Conservation (phyloP, 2,329 filamentous ascomycete genomes). For the Aspergillus novofumigatus region DNA sequence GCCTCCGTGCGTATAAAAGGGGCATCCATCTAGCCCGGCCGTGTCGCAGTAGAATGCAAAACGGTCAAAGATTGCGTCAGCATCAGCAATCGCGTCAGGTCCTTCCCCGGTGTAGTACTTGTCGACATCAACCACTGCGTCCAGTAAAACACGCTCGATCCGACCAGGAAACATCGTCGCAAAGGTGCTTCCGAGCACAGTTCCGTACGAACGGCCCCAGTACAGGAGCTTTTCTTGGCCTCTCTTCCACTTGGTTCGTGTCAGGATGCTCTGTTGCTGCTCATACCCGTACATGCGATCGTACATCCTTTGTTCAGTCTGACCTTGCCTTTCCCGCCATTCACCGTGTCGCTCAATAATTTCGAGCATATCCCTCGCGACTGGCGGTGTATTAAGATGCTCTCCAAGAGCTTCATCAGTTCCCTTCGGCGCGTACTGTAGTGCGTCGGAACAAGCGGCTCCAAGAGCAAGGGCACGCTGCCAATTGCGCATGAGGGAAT, state of each 20-base stretch:
- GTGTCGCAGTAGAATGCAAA: slow-evolving; percentile 31
- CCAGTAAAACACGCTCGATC: slow-evolving; percentile 28
- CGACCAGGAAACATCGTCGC: slow-evolving; percentile 44
- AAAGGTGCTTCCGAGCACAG: slow-evolving; percentile 45
- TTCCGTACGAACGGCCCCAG: slow-evolving; percentile 46
- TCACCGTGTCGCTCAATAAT: slow-evolving; percentile 38
- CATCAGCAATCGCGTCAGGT: slow-evolving; percentile 25
- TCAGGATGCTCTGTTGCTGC: slow-evolving; percentile 14
- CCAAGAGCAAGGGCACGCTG: slow-evolving; percentile 30
- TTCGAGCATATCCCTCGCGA: slow-evolving; percentile 34
- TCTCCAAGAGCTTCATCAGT: slow-evolving; percentile 25
- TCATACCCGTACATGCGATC: slow-evolving; percentile 19
- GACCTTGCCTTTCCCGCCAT: slow-evolving; percentile 34
- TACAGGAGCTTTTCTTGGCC: slow-evolving; percentile 33
- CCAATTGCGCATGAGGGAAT: slow-evolving; percentile 31
- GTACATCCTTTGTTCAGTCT: slow-evolving; percentile 13
- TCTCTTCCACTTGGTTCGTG: slow-evolving; percentile 26
- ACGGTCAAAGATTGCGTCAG: slow-evolving; percentile 33
- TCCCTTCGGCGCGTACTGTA: slow-evolving; percentile 14
- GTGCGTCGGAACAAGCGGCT: slow-evolving; percentile 24
- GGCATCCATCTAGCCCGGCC: slow-evolving; percentile 25
- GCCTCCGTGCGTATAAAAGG: slow-evolving; percentile 27
- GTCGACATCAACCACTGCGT: slow-evolving; percentile 36
- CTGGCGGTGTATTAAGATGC: slow-evolving; percentile 32
- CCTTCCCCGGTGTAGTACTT: slow-evolving; percentile 29